These are phyloP conservation scores for Ganoderma leucocontextum DNA, from an alignment of 1,284 basidiomycete species.

Conservation along the genomic window DNA sequence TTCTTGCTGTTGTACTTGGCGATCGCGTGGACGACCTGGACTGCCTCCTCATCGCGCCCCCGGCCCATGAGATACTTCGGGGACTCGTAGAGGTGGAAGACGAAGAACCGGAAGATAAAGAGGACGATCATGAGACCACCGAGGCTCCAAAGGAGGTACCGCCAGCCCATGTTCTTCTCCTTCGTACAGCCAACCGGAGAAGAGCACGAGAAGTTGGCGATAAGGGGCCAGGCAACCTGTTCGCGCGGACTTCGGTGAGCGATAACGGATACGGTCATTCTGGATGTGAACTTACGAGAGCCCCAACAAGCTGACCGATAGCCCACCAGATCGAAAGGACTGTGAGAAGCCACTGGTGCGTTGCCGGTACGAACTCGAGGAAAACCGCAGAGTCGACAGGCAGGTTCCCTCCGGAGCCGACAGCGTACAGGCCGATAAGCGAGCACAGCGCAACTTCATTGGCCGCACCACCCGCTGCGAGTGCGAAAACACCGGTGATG, in stretches of 20 bases:
- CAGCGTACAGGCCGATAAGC: constrained; percentile 61
- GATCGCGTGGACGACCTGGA: constrained; percentile 72
- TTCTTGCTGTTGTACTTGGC: constrained; percentile 70
- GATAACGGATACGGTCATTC: constrained; percentile 64
- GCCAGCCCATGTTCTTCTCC: constrained; percentile 69
- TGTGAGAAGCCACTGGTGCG: constrained; percentile 68
- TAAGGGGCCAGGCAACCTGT: constrained; percentile 62
- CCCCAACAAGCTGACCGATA: constrained; percentile 64
- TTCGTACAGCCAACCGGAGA: constrained; percentile 50
- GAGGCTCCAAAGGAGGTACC: constrained; percentile 68
- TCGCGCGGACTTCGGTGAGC: constrained; percentile 34
- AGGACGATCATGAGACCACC: constrained; percentile 68
- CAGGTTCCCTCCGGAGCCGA: constrained; percentile 76
- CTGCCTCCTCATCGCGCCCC: constrained; percentile 73
- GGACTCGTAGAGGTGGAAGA: constrained; percentile 76
- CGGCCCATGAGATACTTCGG: constrained; percentile 78
- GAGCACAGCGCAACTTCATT: constrained; percentile 59
- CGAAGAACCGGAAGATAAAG: constrained; percentile 72
- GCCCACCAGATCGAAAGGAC: constrained; percentile 73
- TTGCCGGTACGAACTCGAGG: constrained; percentile 66
- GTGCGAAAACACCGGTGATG: constrained; percentile 71
- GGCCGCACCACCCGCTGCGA: constrained; percentile 64
- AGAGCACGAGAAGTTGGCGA: constrained; percentile 65
- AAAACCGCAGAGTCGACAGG: constrained; percentile 84
- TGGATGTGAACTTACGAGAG: constrained; percentile 61